Conservation (phyloP, 2,329 filamentous ascomycete species). For the Harringtonia lauricola region DNA sequence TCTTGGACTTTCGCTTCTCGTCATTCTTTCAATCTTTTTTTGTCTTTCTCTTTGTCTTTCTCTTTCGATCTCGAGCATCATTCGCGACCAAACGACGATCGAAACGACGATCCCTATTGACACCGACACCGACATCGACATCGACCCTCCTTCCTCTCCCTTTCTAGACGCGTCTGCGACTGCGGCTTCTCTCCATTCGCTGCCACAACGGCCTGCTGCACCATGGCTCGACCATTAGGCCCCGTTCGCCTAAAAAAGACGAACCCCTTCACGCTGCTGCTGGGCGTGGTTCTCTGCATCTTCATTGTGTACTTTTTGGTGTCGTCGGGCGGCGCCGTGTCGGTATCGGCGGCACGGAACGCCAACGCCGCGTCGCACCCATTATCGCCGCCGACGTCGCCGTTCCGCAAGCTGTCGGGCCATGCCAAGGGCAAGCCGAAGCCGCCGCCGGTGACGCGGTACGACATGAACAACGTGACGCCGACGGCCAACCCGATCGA, state of each 20-base stretch:
- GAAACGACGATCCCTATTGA: neutral
- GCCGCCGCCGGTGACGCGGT: constrained; percentile 69
- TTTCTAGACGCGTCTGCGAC: neutral
- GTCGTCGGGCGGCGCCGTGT: constrained; percentile 24
- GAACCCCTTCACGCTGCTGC: constrained; percentile 63
- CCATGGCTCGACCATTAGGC: constrained; percentile 49
- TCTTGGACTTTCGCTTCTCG: neutral
- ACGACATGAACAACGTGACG: constrained; percentile 91
- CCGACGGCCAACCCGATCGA: constrained; percentile 63
- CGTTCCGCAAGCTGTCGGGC: constrained; percentile 52
- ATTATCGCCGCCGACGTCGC: constrained; percentile 63
- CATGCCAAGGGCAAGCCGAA: constrained; percentile 39
- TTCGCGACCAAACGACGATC: neutral
- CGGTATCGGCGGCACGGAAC: constrained; percentile 25
- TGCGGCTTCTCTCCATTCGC: neutral
- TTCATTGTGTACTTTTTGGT: constrained; percentile 57
- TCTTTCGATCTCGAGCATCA: neutral
- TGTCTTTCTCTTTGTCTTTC: neutral
- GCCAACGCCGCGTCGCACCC: constrained; percentile 50
- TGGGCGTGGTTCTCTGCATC: constrained; percentile 62
- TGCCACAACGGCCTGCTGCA: neutral
- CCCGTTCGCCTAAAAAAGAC: constrained; percentile 66
- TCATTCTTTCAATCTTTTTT: neutral
- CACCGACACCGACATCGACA: neutral
- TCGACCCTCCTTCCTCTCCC: neutral